phyloP scores from a whole-genome alignment of 2,329 filamentous ascomycete species.

The Fusarium ambrosium region DNA sequence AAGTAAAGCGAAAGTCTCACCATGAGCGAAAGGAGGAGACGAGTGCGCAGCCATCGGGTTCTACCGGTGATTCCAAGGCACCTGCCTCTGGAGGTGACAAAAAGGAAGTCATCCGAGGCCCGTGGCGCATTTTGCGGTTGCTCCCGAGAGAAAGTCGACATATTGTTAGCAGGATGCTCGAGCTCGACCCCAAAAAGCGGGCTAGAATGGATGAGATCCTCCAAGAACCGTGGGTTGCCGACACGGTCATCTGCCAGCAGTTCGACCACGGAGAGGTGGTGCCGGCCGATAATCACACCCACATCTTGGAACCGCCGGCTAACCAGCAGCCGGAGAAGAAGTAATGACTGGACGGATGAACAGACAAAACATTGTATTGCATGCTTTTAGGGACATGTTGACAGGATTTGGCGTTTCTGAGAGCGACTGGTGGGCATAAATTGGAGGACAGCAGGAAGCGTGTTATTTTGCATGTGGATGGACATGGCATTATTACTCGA shows the following conservation, averaged over 20 bases:
- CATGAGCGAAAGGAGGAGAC: slow-evolving; percentile 39
- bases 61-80: slow-evolving; percentile 31
- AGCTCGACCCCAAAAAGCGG: slow-evolving; percentile 85
- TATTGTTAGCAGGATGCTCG: slow-evolving; percentile 93
- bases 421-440: slow-evolving; percentile 33
- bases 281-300: slow-evolving; percentile 81
- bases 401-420: slow-evolving; percentile 43
- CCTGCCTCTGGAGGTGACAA: slow-evolving; percentile 58
- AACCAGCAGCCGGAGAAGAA: slow-evolving; percentile 53
- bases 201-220: slow-evolving; percentile 90
- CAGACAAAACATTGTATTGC: slow-evolving; percentile 11
- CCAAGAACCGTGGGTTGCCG: slow-evolving; percentile 89
- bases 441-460: slow-evolving; percentile 31
- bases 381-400: slow-evolving; percentile 9
- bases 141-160: slow-evolving; percentile 90
- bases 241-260: slow-evolving; percentile 86
- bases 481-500: slow-evolving; percentile 23
- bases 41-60: slow-evolving; percentile 18
- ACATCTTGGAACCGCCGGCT: slow-evolving; percentile 83
- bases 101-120: slow-evolving; percentile 88
- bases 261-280: slow-evolving; percentile 77
- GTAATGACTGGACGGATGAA: slow-evolving; percentile 23
- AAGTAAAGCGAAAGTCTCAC: slow-evolving; percentile 43
- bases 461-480: slow-evolving; percentile 32
- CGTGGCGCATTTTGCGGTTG: slow-evolving; percentile 89